These are phyloP conservation scores for Echites panduratus DNA, from an alignment of 257 asterid genomes.

Conservation along the genomic window DNA sequence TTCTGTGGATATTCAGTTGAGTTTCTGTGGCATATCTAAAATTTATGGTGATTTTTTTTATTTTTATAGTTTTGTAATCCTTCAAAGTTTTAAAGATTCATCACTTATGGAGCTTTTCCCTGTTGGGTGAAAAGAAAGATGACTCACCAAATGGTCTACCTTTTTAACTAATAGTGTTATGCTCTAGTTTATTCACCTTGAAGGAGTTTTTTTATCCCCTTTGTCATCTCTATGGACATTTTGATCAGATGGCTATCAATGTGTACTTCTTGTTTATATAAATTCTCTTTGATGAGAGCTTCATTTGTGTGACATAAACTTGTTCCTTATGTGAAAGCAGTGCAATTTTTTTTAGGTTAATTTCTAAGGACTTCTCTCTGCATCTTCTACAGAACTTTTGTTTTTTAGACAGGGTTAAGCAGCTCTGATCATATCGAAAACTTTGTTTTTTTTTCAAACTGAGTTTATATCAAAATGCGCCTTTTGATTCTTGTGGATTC, in stretches of 20 bases:
- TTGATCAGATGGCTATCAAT: neutral
- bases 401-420: neutral
- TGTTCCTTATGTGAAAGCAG: neutral
- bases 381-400: neutral
- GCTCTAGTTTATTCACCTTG: no score
- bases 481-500: neutral
- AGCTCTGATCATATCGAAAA: neutral
- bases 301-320: neutral
- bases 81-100: neutral
- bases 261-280: neutral
- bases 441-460: neutral
- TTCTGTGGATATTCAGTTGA: neutral
- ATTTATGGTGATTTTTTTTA: no score
- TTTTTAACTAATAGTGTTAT: no score
- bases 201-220: no score
- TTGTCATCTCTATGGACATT: neutral
- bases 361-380: neutral
- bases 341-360: neutral
- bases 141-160: no score
- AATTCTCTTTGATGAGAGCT: neutral
- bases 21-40: neutral
- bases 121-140: no score
- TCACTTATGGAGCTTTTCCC: neutral
- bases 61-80: neutral
- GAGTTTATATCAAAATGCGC: neutral